phyloP scores from a whole-genome alignment of 257 asterid genomes.

The Rubia yunnanensis region DNA sequence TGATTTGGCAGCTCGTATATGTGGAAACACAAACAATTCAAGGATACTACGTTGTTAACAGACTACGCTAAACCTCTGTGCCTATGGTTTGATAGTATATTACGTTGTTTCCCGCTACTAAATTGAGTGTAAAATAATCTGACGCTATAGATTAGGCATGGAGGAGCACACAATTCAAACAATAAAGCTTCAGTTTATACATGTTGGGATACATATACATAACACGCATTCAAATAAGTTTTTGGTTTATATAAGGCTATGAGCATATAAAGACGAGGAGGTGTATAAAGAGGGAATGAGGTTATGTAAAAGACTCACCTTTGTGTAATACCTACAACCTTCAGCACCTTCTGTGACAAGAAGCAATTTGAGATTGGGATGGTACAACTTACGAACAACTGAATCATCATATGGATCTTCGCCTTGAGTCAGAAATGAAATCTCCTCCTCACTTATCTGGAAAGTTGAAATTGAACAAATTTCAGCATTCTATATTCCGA shows the following conservation, averaged over 20 bases:
- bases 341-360: constrained; percentile 95
- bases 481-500: neutral
- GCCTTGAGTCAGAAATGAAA: constrained; percentile 71
- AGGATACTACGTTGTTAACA: too few species aligned
- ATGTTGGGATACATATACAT: too few species aligned
- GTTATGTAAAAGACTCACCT: constrained; percentile 39
- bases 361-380: constrained; percentile 68
- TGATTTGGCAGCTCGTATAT: neutral
- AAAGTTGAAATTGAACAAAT: neutral
- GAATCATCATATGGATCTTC: constrained; percentile 90
- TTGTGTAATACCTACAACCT: constrained; percentile 95
- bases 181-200: neutral
- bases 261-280: neutral
- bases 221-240: neutral
- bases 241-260: neutral
- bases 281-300: neutral
- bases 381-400: constrained; percentile 81
- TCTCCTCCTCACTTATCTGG: constrained; percentile 95
- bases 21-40: neutral
- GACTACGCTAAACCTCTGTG: neutral
- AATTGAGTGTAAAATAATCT: neutral
- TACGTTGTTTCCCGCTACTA: neutral
- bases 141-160: neutral
- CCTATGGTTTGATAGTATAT: neutral
- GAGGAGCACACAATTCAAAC: neutral